phyloP scores from a whole-genome alignment of 2,329 filamentous ascomycete species.

The Didymella pinodella region DNA sequence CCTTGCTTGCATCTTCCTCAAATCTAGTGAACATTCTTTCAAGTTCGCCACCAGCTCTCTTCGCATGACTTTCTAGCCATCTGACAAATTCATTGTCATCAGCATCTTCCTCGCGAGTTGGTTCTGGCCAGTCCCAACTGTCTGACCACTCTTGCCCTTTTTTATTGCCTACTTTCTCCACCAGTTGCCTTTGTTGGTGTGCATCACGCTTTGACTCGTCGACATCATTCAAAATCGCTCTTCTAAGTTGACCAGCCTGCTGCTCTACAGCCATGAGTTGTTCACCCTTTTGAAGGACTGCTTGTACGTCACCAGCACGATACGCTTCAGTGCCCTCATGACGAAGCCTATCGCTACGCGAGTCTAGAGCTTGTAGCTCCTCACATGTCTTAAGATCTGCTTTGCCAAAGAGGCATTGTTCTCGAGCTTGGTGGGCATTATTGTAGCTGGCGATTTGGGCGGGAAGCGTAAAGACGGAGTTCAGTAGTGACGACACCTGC shows the following conservation, averaged over 20 bases:
- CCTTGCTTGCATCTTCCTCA: constrained; percentile 17
- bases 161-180: constrained; percentile 41
- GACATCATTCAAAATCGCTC: constrained; percentile 32
- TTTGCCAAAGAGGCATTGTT: constrained; percentile 45
- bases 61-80: constrained; percentile 14
- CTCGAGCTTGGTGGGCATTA: constrained; percentile 40
- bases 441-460: constrained; percentile 43
- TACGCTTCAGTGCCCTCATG: constrained; percentile 40
- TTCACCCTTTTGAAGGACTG: constrained; percentile 44
- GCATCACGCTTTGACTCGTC: constrained; percentile 2
- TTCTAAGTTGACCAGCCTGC: constrained; percentile 37
- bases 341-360: constrained; percentile 30
- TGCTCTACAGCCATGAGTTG: constrained; percentile 39
- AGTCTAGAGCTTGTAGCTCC: constrained; percentile 35
- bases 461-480: constrained; percentile 57
- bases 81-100: constrained; percentile 15
- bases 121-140: constrained; percentile 48
- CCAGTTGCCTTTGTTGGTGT: constrained; percentile 27
- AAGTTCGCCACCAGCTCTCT: constrained; percentile 15
- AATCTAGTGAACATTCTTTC: constrained; percentile 17
- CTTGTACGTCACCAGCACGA: constrained; percentile 37
- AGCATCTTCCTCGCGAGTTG: constrained; percentile 32
- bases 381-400: constrained; percentile 41
- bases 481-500: constrained; percentile 63
- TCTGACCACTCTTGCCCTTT: constrained; percentile 48